phyloP scores from a whole-genome alignment of 139 green algal genomes.

The Tetradesmus lagerheimii region DNA sequence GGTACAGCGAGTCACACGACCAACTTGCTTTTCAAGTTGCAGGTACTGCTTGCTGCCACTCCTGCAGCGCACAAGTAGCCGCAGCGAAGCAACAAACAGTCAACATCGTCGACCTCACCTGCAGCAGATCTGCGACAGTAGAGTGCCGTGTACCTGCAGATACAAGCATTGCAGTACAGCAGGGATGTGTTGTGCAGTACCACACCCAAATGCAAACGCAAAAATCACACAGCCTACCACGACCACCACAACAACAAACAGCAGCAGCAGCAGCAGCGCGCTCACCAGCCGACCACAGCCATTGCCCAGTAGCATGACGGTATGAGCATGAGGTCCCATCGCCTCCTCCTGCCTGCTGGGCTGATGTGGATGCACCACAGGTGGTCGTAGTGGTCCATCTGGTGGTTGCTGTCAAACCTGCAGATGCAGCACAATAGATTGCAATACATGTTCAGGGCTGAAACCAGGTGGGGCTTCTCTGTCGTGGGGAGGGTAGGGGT shows the following conservation, averaged over 20 bases:
- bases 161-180: too few relatives aligned
- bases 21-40: too few relatives aligned
- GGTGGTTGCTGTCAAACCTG: conserved; percentile 35
- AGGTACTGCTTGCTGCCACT: conserved; percentile 38
- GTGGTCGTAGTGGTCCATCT: conserved; percentile 59
- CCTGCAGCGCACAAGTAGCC: too few relatives aligned
- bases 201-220: neutral
- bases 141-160: too few relatives aligned
- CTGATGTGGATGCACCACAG: conserved; percentile 48
- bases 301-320: conserved; percentile 11
- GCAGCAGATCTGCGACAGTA: too few relatives aligned
- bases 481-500: too few relatives aligned
- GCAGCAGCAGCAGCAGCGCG: neutral
- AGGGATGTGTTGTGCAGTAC: too few relatives aligned
- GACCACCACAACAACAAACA: neutral
- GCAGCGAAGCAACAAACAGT: neutral
- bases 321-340: conserved; percentile 51
- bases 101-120: too few relatives aligned
- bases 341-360: neutral
- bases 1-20: too few relatives aligned
- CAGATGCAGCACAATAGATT: neutral
- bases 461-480: too few relatives aligned
- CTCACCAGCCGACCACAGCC: conserved; percentile 12
- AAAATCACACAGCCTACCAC: too few relatives aligned
- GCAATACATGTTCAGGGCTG: too few relatives aligned